Conservation (phyloP, 371 early-diverging fungal species). For the Lichtheimia ramosa region DNA sequence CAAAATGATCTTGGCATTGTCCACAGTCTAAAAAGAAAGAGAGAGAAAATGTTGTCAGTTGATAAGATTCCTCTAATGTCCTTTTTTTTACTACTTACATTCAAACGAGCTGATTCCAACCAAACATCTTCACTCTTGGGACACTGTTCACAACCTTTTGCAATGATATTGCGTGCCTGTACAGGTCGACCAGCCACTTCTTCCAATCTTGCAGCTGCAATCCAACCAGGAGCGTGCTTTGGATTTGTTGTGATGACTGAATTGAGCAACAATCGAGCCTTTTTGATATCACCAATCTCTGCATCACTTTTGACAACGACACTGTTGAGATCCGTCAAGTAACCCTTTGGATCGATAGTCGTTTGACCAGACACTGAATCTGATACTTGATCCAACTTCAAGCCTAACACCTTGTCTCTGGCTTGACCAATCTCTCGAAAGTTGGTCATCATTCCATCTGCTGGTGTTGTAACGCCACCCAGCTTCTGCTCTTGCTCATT, state of each 20-base stretch:
- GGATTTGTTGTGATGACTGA: slow-evolving; percentile 94
- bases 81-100: slow-evolving; percentile 40
- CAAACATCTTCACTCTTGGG: slow-evolving; percentile 94
- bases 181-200: slow-evolving; percentile 86
- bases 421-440: slow-evolving; percentile 94
- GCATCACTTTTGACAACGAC: slow-evolving; percentile 81
- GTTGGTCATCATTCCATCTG: slow-evolving; percentile 73
- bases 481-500: slow-evolving; percentile 53
- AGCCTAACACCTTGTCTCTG: slow-evolving; percentile 84
- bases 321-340: slow-evolving; percentile 89
- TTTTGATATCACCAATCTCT: slow-evolving; percentile 93
- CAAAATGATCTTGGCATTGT: slow-evolving; percentile 88
- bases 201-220: slow-evolving; percentile 95
- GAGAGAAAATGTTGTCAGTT: too few relatives aligned
- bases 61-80: too few relatives aligned
- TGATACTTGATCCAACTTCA: slow-evolving; percentile 84
- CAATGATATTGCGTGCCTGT: slow-evolving; percentile 83
- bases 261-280: slow-evolving; percentile 84
- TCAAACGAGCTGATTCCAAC: slow-evolving; percentile 93
- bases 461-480: slow-evolving; percentile 54
- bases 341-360: slow-evolving; percentile 92
- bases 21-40: slow-evolving; percentile 37
- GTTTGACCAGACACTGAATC: slow-evolving; percentile 80
- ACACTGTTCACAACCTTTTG: slow-evolving; percentile 93
- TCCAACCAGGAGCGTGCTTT: slow-evolving; percentile 96